Percentiles rank a stretch among this genome's conserved stretches.
Evolutionary conservation across 306 rosid genomes (phyloP).

Genomic region (Aeschynomene evenia): DNA sequence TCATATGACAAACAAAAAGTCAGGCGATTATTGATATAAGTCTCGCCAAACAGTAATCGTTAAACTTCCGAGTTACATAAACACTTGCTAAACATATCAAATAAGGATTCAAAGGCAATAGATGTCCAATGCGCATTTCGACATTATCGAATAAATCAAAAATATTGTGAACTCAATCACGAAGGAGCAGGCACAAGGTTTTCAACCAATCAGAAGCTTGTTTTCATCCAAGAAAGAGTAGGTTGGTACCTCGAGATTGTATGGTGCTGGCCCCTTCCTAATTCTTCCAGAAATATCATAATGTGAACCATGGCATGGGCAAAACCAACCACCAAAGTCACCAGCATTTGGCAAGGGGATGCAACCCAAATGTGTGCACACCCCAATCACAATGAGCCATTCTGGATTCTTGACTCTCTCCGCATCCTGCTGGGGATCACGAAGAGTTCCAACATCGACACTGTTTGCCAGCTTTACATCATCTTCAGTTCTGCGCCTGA

Average conservation of each 20-base stretch:
- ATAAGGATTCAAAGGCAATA: neutral
- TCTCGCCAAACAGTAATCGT: constrained; percentile 27
- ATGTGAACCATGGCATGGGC: constrained; percentile 83
- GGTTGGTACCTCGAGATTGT: constrained; percentile 78
- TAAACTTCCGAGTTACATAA: constrained; percentile 25
- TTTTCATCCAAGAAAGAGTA: constrained; percentile 59
- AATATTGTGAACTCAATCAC: neutral
- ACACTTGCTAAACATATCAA: constrained; percentile 28
- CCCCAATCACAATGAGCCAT: constrained; percentile 72
- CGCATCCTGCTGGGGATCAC: constrained; percentile 62
- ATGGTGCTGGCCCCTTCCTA: constrained; percentile 80
- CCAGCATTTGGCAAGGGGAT: constrained; percentile 87
- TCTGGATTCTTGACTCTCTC: constrained; percentile 78
- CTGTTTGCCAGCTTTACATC: constrained; percentile 66
- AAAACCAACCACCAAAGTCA: constrained; percentile 80
- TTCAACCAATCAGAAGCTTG: constrained; percentile 64
- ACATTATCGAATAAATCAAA: constrained; percentile 36
- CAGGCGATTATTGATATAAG: constrained; percentile 37
- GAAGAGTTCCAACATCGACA: constrained; percentile 60
- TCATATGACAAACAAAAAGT: constrained; percentile 1
- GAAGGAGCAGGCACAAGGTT: neutral
- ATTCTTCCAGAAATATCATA: constrained; percentile 73
- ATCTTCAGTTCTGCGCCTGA: constrained; percentile 70
- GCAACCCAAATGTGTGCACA: constrained; percentile 77
- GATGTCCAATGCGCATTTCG: constrained; percentile 32